A percentile compares a stretch with the other conserved stretches of the same genome.
Evolutionary conservation across 257 asterid species (phyloP).

Genomic region (Scutellaria galericulata): DNA sequence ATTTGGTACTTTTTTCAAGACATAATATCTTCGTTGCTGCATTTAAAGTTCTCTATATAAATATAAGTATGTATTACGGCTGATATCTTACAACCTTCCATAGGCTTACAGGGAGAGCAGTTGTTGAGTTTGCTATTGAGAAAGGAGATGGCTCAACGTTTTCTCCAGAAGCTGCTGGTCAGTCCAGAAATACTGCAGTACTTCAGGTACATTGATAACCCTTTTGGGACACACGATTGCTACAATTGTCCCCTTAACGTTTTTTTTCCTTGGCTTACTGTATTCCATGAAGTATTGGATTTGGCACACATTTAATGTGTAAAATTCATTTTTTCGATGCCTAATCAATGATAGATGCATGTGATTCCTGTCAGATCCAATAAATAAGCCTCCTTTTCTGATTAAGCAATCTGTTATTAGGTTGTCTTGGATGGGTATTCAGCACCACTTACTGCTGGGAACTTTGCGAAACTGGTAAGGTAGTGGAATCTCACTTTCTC

Average conservation of each 20-base stretch:
- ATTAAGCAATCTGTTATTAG: constrained; percentile 45
- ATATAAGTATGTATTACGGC: constrained; percentile 18
- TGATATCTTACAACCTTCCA: constrained; percentile 38
- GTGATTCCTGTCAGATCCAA: not conserved
- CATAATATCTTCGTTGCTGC: constrained; percentile 18
- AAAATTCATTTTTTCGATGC: not conserved
- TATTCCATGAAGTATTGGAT: constrained; percentile 12
- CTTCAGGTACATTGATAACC: constrained; percentile 58
- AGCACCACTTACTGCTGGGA: constrained; percentile 97
- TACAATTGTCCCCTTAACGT: constrained; percentile 7
- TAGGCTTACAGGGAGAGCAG: constrained; percentile 97
- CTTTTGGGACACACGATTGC: constrained; percentile 21
- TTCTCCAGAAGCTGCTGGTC: constrained; percentile 87
- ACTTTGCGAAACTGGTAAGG: constrained; percentile 99
- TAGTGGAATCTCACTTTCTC: constrained; percentile 62
- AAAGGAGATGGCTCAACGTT: constrained; percentile 87
- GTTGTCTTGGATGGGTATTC: constrained; percentile 92
- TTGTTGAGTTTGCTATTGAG: constrained; percentile 83
- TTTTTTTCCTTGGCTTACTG: not conserved
- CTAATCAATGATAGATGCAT: constrained; percentile 3
- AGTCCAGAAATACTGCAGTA: constrained; percentile 64
- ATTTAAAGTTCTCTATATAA: constrained; percentile 19
- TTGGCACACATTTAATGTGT: constrained; percentile 1
- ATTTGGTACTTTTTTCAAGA: not conserved
- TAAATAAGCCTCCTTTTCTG: constrained; percentile 6